phyloP scores from a whole-genome alignment of 192 early-diverging fungal species.

The Coemansia sp. region DNA sequence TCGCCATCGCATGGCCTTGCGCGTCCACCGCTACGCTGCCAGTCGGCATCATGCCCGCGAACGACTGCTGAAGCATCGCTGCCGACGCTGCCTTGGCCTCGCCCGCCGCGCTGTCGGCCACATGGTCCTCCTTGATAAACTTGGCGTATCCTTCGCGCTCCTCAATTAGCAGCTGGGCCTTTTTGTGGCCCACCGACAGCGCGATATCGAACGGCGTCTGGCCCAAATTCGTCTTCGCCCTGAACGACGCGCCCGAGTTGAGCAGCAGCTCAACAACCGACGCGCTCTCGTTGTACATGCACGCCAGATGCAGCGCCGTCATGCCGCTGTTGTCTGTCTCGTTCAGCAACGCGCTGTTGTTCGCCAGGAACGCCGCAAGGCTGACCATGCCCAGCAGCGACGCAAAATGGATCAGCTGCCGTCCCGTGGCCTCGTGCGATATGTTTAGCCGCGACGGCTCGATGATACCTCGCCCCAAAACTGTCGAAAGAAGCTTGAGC shows the following conservation, averaged over 20 bases:
- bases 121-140: constrained; percentile 47
- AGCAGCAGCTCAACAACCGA: constrained; percentile 61
- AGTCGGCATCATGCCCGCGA: not conserved
- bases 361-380: constrained; percentile 52
- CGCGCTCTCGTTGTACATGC: constrained; percentile 49
- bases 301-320: constrained; percentile 73
- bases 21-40: not conserved
- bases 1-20: constrained; percentile 2
- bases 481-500: constrained; percentile 22
- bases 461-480: constrained; percentile 22
- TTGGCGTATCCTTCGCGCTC: constrained; percentile 45
- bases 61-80: constrained; percentile 3
- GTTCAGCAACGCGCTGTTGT: constrained; percentile 55
- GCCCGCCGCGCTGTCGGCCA: constrained; percentile 12
- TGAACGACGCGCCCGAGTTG: constrained; percentile 57
- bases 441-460: constrained; percentile 19
- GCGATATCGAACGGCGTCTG: constrained; percentile 43
- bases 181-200: constrained; percentile 7
- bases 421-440: constrained; percentile 47
- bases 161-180: constrained; percentile 30
- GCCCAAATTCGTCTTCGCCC: constrained; percentile 13
- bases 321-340: constrained; percentile 64
- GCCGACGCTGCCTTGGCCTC: not conserved
- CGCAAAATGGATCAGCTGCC: constrained; percentile 67
- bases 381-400: constrained; percentile 61